phyloP scores from a whole-genome alignment of 768 basidiomycete species.

The Agaricus sinodeliciosus region DNA sequence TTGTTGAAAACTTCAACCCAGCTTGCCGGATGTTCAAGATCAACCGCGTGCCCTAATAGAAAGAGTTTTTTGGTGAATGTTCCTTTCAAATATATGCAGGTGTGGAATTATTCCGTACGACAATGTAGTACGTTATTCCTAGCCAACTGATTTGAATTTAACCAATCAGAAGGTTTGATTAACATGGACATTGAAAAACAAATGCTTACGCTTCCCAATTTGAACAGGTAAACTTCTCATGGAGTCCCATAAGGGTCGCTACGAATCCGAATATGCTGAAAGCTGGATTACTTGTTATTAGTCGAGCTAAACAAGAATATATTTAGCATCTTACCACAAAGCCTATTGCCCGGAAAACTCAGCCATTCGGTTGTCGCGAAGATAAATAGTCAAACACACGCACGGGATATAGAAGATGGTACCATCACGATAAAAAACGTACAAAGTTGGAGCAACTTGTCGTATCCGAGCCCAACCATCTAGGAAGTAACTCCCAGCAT shows the following conservation, averaged over 20 bases:
- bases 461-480: neutral
- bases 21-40: constrained; percentile 10
- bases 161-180: too few species aligned
- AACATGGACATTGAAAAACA: too few species aligned
- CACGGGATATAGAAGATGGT: constrained; percentile 7
- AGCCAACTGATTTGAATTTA: too few species aligned
- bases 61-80: too few species aligned
- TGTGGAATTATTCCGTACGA: too few species aligned
- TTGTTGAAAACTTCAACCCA: neutral
- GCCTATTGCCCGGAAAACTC: neutral
- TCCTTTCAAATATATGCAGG: too few species aligned
- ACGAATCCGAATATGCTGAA: constrained; percentile 5
- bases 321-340: neutral
- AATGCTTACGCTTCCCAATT: constrained; percentile 2
- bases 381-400: neutral
- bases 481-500: neutral
- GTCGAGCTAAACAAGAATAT: neutral
- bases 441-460: neutral
- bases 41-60: constrained; percentile 3
- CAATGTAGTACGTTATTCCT: too few species aligned
- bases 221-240: neutral
- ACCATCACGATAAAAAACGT: constrained; percentile 9
- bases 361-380: neutral
- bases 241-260: neutral
- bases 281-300: neutral